These are phyloP conservation scores for Boletus reticulatus DNA, from an alignment of 768 basidiomycete genomes.

Conservation along the genomic window DNA sequence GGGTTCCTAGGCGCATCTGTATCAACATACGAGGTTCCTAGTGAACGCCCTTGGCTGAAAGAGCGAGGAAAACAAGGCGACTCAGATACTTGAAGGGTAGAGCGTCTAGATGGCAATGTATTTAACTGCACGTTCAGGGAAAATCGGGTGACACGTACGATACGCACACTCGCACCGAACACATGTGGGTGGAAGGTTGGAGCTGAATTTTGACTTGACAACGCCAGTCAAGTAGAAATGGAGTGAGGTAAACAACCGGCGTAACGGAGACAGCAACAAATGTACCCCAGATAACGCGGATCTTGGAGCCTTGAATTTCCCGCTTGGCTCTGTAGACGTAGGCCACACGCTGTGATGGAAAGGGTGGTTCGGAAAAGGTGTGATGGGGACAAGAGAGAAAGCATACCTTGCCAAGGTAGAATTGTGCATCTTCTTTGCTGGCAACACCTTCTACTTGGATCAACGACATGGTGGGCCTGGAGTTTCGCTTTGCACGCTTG, in stretches of 20 bases:
- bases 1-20: slow-evolving; percentile 3
- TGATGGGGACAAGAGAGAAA: not conserved
- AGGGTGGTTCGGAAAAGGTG: not conserved
- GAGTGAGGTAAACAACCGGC: not conserved
- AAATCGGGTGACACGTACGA: slow-evolving; percentile 51
- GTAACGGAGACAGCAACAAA: too few species aligned
- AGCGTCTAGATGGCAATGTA: slow-evolving; percentile 61
- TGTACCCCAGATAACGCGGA: slow-evolving; percentile 98
- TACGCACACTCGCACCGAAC: slow-evolving; percentile 89
- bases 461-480: slow-evolving; percentile 92
- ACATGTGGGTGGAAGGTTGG: slow-evolving; percentile 93
- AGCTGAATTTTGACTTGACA: slow-evolving; percentile 94
- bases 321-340: slow-evolving; percentile 98
- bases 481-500: slow-evolving; percentile 98
- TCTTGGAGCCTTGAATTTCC: slow-evolving; percentile 90
- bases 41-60: slow-evolving; percentile 6
- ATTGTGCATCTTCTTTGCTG: slow-evolving; percentile 90
- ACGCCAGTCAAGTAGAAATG: slow-evolving; percentile 53
- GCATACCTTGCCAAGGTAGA: slow-evolving; percentile 97
- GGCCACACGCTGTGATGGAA: slow-evolving; percentile 72
- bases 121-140: not conserved
- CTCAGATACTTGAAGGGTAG: slow-evolving; percentile 84
- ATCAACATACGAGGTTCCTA: slow-evolving; percentile 20
- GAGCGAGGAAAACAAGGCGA: not conserved
- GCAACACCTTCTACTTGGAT: slow-evolving; percentile 97